Conservation (phyloP, 1,284 basidiomycete genomes). For the Cryptococcus deneoformans region DNA sequence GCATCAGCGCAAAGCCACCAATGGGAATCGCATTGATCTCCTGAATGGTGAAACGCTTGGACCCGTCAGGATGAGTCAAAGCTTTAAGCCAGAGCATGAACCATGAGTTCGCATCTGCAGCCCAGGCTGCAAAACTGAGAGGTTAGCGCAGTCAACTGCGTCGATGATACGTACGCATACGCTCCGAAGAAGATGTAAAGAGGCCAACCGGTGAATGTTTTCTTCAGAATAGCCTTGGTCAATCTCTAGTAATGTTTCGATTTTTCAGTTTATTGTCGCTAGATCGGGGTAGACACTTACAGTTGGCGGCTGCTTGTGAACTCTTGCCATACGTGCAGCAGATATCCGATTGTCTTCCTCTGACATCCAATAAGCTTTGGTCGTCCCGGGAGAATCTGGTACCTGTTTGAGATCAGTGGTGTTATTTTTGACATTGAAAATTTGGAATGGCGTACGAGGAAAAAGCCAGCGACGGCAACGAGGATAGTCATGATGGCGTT, state of each 20-base stretch:
- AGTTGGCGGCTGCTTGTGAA: too few relatives aligned
- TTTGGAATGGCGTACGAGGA: too few relatives aligned
- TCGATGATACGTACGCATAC: not conserved
- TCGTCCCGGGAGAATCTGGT: not conserved
- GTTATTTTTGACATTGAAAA: too few relatives aligned
- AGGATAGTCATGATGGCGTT: too few relatives aligned
- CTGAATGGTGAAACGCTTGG: not conserved
- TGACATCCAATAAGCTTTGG: too few relatives aligned
- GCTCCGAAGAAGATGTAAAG: not conserved
- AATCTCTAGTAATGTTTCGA: not conserved
- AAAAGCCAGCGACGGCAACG: too few relatives aligned
- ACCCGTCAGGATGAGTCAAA: not conserved
- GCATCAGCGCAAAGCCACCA: not conserved
- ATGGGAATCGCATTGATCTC: not conserved
- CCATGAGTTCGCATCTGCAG: not conserved
- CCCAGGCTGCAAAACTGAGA: not conserved
- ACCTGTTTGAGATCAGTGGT: not conserved
- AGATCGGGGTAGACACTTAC: not conserved
- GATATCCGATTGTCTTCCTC: too few relatives aligned
- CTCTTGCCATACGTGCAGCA: too few relatives aligned
- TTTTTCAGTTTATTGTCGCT: not conserved
- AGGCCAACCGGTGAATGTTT: not conserved
- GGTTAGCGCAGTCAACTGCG: not conserved
- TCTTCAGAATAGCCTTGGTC: not conserved
- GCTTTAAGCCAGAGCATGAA: slow-evolving; percentile 2